Evolutionary conservation across 1,284 basidiomycete species (phyloP), one percentile per base, ranked within the genome.

Genomic region (Rhodotorula glutinis): DNA sequence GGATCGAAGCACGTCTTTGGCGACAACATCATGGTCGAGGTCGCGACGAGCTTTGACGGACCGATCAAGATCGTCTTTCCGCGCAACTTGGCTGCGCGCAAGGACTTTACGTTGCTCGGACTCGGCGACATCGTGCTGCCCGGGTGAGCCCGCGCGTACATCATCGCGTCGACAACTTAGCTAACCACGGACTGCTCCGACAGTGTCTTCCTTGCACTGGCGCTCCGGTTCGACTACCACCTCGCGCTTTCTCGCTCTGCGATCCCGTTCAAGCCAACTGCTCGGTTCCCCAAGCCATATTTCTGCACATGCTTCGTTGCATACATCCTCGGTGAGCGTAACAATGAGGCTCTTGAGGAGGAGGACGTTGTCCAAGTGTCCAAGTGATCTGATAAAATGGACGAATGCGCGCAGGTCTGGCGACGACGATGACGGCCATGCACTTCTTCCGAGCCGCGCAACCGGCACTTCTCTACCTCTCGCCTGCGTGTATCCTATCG

Each of bases 31-130:
- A 94, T 95, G 92, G 88, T 94, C 41, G 87, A 88, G 72, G 95
- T 98, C 1, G 95, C 95, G 1, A 93, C 89, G 44, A 87, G 85
- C 63, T 85, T 98, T 65, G 93, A 98, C 74, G 87, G 89, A n/a
- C 95, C 95, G 19, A 96, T 95, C 80, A 95, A 95, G 79, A 78
- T 95, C 46, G 82, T 93, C 47, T 93, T 89, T 84, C 88, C 91
- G 0, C 69, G 67, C 38, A 62, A 65, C 82, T 27, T 79, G 40
- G 79, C 80, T 53, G 14, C 25, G 9, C 25, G n/a, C n/a, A 46
- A 16, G 13, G 90, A 91, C 16, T 91, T 87, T 78, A 90, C 92
- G 47, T 90, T 98, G 87, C 87, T 98, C 33, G 95, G 95, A 9
- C 82, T 98, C 4, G 76, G 95, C 40, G 91, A 93, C 77, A 86